Conservation (phyloP, 495 filamentous ascomycete genomes). For the Trichoderma asperelloides region DNA sequence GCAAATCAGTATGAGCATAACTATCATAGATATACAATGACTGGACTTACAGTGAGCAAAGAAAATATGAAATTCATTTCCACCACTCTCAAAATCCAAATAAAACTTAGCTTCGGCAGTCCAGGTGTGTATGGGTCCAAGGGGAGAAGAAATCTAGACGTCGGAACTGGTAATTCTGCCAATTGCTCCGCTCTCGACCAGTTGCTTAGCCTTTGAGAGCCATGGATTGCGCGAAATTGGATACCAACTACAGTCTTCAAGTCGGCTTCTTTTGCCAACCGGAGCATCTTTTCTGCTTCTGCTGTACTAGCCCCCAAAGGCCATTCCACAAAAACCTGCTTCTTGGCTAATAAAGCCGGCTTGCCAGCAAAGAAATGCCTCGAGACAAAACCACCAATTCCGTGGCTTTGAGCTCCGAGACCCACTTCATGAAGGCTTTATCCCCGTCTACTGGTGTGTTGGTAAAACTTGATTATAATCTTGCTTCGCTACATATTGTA, state of each 20-base stretch:
- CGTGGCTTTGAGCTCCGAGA: background rate
- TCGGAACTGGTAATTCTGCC: conserved; percentile 19
- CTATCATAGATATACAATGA: background rate
- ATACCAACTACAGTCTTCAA: conserved; percentile 25
- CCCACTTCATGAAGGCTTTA: no score
- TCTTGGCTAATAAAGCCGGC: conserved; percentile 36
- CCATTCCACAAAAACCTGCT: conserved; percentile 49
- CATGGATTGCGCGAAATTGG: conserved; percentile 18
- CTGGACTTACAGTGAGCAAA: conserved; percentile 23
- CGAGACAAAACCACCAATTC: conserved; percentile 5
- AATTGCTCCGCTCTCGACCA: conserved; percentile 19
- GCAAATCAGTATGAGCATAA: background rate
- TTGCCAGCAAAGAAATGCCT: conserved; percentile 36
- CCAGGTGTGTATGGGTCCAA: conserved; percentile 13
- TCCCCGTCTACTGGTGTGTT: background rate
- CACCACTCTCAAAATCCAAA: conserved; percentile 21
- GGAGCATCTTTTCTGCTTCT: conserved; percentile 26
- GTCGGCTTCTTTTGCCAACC: conserved; percentile 24
- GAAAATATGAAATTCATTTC: conserved; percentile 17
- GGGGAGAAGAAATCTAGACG: conserved; percentile 10
- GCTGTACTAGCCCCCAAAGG: conserved; percentile 19
- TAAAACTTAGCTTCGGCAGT: conserved; percentile 17
- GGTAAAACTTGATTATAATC: no score
- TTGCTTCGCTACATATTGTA: no score
- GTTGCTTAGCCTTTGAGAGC: conserved; percentile 16